Conservation (phyloP, 495 filamentous ascomycete genomes). For the Tuber magnatum region DNA sequence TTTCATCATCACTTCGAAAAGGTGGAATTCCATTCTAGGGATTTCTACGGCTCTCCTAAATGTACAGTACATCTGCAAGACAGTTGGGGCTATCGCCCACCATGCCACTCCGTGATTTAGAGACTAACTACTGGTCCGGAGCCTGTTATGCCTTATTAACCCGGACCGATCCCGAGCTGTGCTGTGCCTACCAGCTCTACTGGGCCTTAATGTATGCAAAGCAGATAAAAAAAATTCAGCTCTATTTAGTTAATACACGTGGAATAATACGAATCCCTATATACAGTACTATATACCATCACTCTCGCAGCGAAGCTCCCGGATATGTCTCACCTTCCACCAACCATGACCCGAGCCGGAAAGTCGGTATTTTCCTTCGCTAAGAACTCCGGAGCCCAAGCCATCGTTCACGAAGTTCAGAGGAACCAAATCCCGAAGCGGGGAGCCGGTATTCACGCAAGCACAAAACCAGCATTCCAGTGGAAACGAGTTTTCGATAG, state of each 20-base stretch:
- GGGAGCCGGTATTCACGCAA: background rate
- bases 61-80: too few relatives aligned
- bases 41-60: background rate
- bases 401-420: background rate
- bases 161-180: background rate
- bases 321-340: background rate
- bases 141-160: background rate
- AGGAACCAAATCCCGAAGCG: background rate
- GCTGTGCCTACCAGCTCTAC: background rate
- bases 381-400: too few relatives aligned
- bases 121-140: background rate
- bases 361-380: background rate
- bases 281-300: background rate
- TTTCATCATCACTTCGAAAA: background rate
- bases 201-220: background rate
- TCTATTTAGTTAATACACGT: background rate
- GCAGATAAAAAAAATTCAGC: background rate
- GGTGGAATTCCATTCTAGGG: background rate
- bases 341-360: background rate
- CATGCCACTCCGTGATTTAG: too few relatives aligned
- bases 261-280: background rate
- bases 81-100: too few relatives aligned
- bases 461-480: background rate
- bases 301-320: background rate
- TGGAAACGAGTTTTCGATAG: background rate